Base-by-base conservation (phyloP, 148 eudicot species). In the Pouteria glomerata region DNA sequence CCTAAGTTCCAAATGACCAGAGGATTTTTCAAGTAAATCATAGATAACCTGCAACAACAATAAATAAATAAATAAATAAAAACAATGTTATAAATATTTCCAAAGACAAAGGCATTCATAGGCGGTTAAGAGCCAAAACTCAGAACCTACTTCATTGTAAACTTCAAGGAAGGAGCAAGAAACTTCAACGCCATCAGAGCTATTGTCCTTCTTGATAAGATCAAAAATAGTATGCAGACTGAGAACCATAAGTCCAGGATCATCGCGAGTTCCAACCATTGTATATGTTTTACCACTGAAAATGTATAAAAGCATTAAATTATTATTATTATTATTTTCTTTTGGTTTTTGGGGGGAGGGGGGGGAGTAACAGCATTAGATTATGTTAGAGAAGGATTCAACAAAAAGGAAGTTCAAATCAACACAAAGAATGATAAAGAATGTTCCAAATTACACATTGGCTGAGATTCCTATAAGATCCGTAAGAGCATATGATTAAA, bases 221-320 rank as follows among this genome's bases (percentile, higher is more conserved):
- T 87, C 87, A 70, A 91, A 91, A 39, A 91, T 81, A 16, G 88
- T 85, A 68, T 91, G 90, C 72, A 91, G 80, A 77, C 97, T 85
- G 78, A 86, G 91, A 74, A 91, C 91, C 97, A 91, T 91, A 50
- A 91, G 88, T 68, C 97, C 93, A 66, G 93, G 97, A 74, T 91
- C 97, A 70, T 81, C 84, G 76, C 63, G 74, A 50, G 87, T 87
- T 69, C 93, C 93, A 72, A 85, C 97, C 97, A 91, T 91, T 35
- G 97, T 91, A 76, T 91, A 81, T 30, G 93, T 91, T 72, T 89
- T 91, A 66, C 97, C 97, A 66, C 97, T 91, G 91, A 58, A 79
- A 73, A 82, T n/a, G 33, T 59, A 47, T 51, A 51, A 63, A 44
- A 58, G 18, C 8, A 56, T 74, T 23, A 82, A 34, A 63, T 37